Base-by-base conservation (phyloP, 192 early-diverging fungal species). In the Backusella tuberculispora region DNA sequence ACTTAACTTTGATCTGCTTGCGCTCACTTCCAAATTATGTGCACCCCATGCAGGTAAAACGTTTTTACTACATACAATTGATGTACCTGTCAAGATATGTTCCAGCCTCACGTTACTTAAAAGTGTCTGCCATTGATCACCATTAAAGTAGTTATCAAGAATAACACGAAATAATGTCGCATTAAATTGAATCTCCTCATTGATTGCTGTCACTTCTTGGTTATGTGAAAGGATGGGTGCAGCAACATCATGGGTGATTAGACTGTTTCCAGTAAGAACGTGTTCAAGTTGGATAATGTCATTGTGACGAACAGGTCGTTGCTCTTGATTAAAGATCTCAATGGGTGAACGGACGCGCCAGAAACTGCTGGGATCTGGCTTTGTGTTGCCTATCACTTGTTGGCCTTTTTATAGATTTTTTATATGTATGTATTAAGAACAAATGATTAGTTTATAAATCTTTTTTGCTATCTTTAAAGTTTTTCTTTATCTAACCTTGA, bases 31-130 rank as follows among this genome's bases (percentile, higher is more conserved):
- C 64, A 94, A 86, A 81, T 95, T 93, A 50, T 78, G 83, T 81
- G 90, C 94, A 19, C 89, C 97, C 97, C 97, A 99, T 7, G 89
- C 90, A 21, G 97, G 97, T 29, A 98, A 86, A 29, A 80, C 68
- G n/a, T 85, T 66, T 63, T 81, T 74, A 69, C 92, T 91, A 21
- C 93, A 92, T 78, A 92, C 90, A 50, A 99, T 67, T 17, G 90
- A 89, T 17, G 96, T 95, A 8, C 90, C 88, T 47, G 95, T 91
- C 41, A 88, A 79, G 69, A 84, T 83, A 77, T 93, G 96, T 21
- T 95, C 81, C 50, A 99, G 77, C 44, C 87, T 80, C 69, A 97
- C 85, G 68, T 87, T 78, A 34, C 83, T 91, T n/a, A 87, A 86
- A 81, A 89, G 82, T 0, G 90, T 88, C n/a, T 85, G 80, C 81